A percentile compares a stretch with the other conserved stretches of the same genome.
Evolutionary conservation across 192 early-diverging fungal species (phyloP).

Genomic region (Backusella tuberculispora): DNA sequence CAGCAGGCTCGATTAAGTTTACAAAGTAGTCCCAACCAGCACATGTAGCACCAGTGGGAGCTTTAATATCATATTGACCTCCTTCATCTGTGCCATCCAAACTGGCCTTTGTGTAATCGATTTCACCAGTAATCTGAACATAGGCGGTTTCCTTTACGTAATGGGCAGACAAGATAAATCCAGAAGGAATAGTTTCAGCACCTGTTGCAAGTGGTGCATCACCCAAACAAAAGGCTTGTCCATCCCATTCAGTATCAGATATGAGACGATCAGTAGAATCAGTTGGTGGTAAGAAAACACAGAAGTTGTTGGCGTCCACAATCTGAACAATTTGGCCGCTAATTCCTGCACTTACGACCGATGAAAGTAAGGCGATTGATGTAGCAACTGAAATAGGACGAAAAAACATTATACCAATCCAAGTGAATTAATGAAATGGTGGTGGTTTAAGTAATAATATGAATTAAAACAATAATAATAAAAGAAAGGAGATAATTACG

Average conservation of each 20-base stretch:
- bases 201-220: slow-evolving; percentile 40
- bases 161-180: slow-evolving; percentile 50
- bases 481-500: not conserved
- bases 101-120: slow-evolving; percentile 45
- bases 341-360: not conserved
- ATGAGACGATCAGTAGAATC: slow-evolving; percentile 41
- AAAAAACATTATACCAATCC: not conserved
- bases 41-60: slow-evolving; percentile 50
- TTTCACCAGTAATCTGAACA: slow-evolving; percentile 57
- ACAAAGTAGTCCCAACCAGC: slow-evolving; percentile 47
- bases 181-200: slow-evolving; percentile 39
- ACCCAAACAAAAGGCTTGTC: slow-evolving; percentile 49
- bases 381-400: not conserved
- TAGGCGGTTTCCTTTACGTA: slow-evolving; percentile 37
- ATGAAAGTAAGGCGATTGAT: slow-evolving; percentile 4
- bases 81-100: slow-evolving; percentile 49
- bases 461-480: not conserved
- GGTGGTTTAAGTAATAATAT: not conserved
- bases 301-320: slow-evolving; percentile 40
- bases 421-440: not conserved
- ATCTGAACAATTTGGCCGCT: slow-evolving; percentile 37
- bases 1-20: slow-evolving; percentile 48
- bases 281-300: slow-evolving; percentile 46
- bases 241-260: slow-evolving; percentile 44
- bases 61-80: slow-evolving; percentile 53